A percentile compares a stretch with the other conserved stretches of the same genome.
Evolutionary conservation across 2,329 filamentous ascomycete species (phyloP).

Genomic region (Ceratocystis variospora): DNA sequence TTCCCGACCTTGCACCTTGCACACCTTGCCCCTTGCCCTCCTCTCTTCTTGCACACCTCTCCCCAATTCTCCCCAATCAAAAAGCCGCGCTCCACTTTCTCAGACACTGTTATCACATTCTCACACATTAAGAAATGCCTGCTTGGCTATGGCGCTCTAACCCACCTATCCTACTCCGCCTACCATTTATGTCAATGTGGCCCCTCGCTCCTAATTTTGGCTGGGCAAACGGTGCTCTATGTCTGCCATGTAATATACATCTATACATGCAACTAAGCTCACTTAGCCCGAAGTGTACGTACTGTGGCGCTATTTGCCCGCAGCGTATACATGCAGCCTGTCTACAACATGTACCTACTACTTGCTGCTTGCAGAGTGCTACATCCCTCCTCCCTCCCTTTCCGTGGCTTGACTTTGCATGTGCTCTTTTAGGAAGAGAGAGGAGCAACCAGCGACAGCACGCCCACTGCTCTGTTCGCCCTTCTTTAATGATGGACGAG

Average conservation of each 20-base stretch:
- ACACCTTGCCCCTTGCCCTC: not conserved
- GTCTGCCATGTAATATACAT: not conserved
- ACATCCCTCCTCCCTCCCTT: not conserved
- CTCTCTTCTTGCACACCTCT: no score
- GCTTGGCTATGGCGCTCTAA: not conserved
- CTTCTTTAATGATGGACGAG: not conserved
- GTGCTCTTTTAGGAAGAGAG: not conserved
- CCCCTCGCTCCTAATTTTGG: not conserved
- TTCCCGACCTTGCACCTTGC: not conserved
- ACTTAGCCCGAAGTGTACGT: not conserved
- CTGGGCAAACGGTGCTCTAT: not conserved
- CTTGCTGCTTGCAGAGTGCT: not conserved
- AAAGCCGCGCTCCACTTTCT: not conserved
- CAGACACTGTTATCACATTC: not conserved
- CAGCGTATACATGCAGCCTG: not conserved
- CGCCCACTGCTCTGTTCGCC: not conserved
- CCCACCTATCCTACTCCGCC: not conserved
- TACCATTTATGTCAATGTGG: not conserved
- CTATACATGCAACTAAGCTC: not conserved
- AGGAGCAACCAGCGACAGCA: not conserved
- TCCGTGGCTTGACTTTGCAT: not conserved
- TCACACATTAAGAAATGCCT: not conserved
- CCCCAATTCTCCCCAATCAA: not conserved
- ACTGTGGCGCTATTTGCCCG: not conserved
- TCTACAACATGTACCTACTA: not conserved